Base-by-base conservation (phyloP, 139 green algal genomes). In the Spirogloea muscicola region DNA sequence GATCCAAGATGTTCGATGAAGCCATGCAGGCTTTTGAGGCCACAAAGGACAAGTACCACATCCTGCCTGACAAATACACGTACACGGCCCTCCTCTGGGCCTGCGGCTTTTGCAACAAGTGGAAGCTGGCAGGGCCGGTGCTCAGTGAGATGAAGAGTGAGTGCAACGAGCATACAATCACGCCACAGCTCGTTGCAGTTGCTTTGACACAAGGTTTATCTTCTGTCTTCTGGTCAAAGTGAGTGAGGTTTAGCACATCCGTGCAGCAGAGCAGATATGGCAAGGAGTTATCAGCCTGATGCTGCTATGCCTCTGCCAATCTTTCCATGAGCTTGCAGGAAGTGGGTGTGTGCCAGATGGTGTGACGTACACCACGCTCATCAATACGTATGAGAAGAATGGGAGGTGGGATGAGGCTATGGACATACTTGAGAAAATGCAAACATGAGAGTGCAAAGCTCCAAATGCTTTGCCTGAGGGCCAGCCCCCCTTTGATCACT, bases 1-100 rank as follows among this genome's bases (percentile, higher is more conserved):
- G 33, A 29, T 41, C 31, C 21, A 18, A 43, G 27, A 41, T 62
- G 64, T 48, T 65, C 1, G 41, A 27, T 21, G 42, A 31, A 21
- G 64, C 64, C 10, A n/a, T 49, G 21, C 27, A 67, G 18, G 43
- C 61, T 31, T 73, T 73, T 43, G 18, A 73, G 31, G 41, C 21
- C 3, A 58, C 5, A 5, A 41, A 39, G 29, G 36, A 18, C 2
- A 2, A 3, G 1, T 16, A 51, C 31, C 42, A 43, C 29, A 18
- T 65, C 42, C 16, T 61, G 31, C 64, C 64, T 6, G 64, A 73
- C 64, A 73, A 73, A 43, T 73, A 64, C 49, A 33, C 31, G 29
- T 73, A 65, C 49, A 65, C 41, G 25, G 64, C 64, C 4, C 64
- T 73, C 3, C 29, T 73, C 16, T 43, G 33, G 48, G 64, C 13